Base-by-base conservation (phyloP, 345 rosid species). In the Eucalyptus grandis region DNA sequence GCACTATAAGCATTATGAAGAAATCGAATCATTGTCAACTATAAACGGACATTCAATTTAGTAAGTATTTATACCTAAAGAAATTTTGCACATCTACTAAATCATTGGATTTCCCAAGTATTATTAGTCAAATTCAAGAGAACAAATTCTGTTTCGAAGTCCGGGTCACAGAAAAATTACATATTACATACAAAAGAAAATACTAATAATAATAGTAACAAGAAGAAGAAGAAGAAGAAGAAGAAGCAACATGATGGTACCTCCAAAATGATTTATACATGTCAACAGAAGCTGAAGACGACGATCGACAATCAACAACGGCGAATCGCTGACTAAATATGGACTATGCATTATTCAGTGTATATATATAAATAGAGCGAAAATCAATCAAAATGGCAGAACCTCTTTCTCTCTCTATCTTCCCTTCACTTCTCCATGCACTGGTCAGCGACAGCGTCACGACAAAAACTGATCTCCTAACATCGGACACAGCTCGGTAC, bases 191-290 rank as follows among this genome's bases (percentile, higher is more conserved):
- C 46, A 21, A 37, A 72, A 17, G 26, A 69, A 16, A 11, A 19
- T 5, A 9, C 4, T 9, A 8, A 14, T 6, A 6, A 26, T 5
- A 12, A 2, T 15, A 7, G 2, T 1, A 56, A 22, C 0, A 56
- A 56, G 2, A 56, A 54, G 60, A 21, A 54, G 60, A 53, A 54
- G 60, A 21, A 54, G 60, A 53, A 53, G 58, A 21, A 56, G 62
- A 56, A 56, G 62, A 16, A 34, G 43, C 22, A 16, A 69, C 13
- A 19, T 34, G 82, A 10, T 34, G 11, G 44, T 72, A 34, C 44
- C 82, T 34, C 26, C 44, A 34, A 72, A 34, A 17, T 34, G 82
- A 72, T 31, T 15, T 31, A 31, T 67, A 67, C 80, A 67, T 15
- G 80, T 67, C 43, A 31, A n/a, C 34, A n/a, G 80, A 67, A 67